phyloP scores from a whole-genome alignment of 2,329 filamentous ascomycete species.

The Pseudogymnoascus destructans region DNA sequence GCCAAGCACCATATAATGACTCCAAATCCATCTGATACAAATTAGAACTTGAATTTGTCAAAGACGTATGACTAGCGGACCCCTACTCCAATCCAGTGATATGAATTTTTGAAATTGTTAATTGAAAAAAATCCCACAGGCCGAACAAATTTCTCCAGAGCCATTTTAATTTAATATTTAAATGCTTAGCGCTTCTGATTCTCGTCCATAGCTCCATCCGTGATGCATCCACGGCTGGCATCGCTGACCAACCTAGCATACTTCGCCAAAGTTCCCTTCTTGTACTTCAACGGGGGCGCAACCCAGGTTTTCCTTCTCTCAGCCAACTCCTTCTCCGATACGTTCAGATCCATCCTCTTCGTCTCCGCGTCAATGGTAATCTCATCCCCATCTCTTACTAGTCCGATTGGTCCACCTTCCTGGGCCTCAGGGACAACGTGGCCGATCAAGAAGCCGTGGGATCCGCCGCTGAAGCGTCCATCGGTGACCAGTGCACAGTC shows the following conservation, averaged over 20 bases:
- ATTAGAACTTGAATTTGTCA: not conserved
- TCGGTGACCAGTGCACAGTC: conserved; percentile 63
- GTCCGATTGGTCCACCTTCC: conserved; percentile 44
- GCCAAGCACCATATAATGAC: not conserved
- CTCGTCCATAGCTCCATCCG: conserved; percentile 29
- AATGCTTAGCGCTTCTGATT: not conserved
- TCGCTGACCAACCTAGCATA: conserved; percentile 42
- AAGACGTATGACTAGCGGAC: not conserved
- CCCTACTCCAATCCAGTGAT: not conserved
- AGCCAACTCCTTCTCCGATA: conserved; percentile 37
- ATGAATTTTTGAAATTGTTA: not conserved
- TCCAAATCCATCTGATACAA: not conserved
- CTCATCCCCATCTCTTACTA: conserved; percentile 44
- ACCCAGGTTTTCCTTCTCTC: conserved; percentile 37
- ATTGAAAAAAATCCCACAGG: conserved; percentile 1
- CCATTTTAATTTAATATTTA: not conserved
- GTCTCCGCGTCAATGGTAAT: conserved; percentile 48
- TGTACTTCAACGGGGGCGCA: conserved; percentile 42
- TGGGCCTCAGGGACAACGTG: conserved; percentile 50
- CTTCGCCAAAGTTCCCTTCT: conserved; percentile 45
- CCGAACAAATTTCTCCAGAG: not conserved
- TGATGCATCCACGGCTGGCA: conserved; percentile 46
- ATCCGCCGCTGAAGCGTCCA: conserved; percentile 46
- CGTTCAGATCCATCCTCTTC: conserved; percentile 37
- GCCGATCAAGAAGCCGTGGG: conserved; percentile 48